Percentiles rank a stretch among this genome's conserved stretches.
Evolutionary conservation across 2,329 filamentous ascomycete species (phyloP).

Genomic region (Endocalyx cinctus): DNA sequence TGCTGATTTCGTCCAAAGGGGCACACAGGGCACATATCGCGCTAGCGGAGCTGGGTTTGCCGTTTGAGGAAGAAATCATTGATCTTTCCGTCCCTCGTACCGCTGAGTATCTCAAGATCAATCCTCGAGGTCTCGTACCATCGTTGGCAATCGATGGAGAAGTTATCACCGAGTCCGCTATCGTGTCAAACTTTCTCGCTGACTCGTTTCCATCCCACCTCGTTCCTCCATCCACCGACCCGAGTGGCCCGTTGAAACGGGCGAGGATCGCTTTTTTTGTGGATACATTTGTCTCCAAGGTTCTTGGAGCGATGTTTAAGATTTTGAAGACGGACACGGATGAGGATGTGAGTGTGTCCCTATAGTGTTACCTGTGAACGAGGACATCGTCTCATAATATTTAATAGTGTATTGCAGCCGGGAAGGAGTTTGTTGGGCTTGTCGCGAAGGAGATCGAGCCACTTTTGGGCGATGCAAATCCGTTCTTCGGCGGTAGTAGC

Average conservation of each 20-base stretch:
- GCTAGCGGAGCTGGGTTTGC: slow-evolving; percentile 60
- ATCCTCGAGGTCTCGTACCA: slow-evolving; percentile 76
- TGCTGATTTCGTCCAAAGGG: slow-evolving; percentile 29
- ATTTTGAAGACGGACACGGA: slow-evolving; percentile 36
- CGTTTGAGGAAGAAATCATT: slow-evolving; percentile 62
- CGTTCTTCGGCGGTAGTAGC: slow-evolving; percentile 61
- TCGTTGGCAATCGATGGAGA: slow-evolving; percentile 61
- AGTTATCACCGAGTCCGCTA: slow-evolving; percentile 68
- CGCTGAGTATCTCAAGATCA: slow-evolving; percentile 69
- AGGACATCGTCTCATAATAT: no score
- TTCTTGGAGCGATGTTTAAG: slow-evolving; percentile 31
- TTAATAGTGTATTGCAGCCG: no score
- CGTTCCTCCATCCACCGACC: slow-evolving; percentile 48
- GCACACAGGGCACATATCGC: slow-evolving; percentile 73
- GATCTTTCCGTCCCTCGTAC: slow-evolving; percentile 66
- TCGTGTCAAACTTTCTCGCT: slow-evolving; percentile 67
- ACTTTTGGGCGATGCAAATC: slow-evolving; percentile 50
- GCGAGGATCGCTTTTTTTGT: slow-evolving; percentile 69
- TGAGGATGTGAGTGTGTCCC: slow-evolving; percentile 44
- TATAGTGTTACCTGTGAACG: no score
- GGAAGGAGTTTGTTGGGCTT: slow-evolving; percentile 46
- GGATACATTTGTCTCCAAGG: slow-evolving; percentile 64
- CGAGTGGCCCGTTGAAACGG: slow-evolving; percentile 54
- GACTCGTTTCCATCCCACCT: slow-evolving; percentile 67
- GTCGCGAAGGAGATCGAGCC: slow-evolving; percentile 71